Conservation (phyloP, 306 rosid genomes). For the Nissolia schottii region DNA sequence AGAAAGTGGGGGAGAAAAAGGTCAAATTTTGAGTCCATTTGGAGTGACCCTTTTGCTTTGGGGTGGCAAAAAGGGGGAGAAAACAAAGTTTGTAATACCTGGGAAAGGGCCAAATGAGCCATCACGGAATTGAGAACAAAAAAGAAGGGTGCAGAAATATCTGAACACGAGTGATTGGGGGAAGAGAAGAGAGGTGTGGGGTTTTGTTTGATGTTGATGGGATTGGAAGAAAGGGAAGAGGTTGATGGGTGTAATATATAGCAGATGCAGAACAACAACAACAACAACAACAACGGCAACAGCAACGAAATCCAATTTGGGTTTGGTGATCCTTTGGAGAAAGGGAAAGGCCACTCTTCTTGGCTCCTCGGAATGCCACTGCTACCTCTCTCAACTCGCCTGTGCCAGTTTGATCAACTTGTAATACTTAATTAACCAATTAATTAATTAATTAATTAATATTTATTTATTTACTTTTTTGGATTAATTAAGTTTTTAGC, state of each 20-base stretch:
- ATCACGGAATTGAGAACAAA: constrained; percentile 18
- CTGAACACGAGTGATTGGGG: not conserved
- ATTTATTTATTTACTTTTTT: no score
- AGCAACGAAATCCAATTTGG: no score
- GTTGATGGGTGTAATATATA: not conserved
- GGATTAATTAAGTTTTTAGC: no score
- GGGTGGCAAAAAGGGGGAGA: constrained; percentile 1
- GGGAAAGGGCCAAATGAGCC: constrained; percentile 36
- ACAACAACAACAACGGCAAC: no score
- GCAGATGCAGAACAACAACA: not conserved
- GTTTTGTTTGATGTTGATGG: not conserved
- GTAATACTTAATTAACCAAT: not conserved
- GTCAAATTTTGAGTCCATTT: not conserved
- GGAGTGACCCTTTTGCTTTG: not conserved
- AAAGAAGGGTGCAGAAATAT: not conserved
- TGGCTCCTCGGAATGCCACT: constrained; percentile 13
- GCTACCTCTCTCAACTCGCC: not conserved
- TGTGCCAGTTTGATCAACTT: not conserved
- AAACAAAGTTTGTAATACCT: constrained; percentile 18
- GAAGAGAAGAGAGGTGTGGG: not conserved
- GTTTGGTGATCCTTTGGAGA: constrained; percentile 31
- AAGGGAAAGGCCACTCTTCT: constrained; percentile 28
- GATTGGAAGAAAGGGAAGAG: not conserved
- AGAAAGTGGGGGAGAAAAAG: not conserved
- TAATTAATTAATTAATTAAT: no score